phyloP scores from a whole-genome alignment of 2,329 filamentous ascomycete species.

The Nectriaceae sp. region DNA sequence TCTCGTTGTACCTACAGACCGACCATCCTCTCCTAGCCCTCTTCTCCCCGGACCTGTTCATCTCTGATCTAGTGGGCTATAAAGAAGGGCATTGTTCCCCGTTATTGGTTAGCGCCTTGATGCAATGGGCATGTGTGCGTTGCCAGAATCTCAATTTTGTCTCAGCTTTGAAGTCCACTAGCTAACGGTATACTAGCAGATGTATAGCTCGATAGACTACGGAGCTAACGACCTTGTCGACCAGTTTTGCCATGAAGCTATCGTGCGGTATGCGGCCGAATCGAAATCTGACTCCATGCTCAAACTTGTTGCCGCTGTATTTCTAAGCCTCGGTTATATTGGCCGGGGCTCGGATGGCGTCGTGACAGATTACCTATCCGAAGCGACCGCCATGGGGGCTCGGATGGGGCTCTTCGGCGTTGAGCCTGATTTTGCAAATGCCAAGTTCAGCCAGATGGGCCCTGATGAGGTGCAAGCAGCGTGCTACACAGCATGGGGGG shows the following conservation, averaged over 20 bases:
- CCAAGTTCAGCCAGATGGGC: neutral
- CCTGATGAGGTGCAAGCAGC: slow-evolving; percentile 2
- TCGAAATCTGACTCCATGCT: neutral
- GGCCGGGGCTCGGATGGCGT: neutral
- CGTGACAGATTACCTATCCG: neutral
- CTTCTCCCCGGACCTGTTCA: slow-evolving; percentile 37
- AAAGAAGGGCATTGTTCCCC: slow-evolving; percentile 31
- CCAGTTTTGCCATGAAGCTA: slow-evolving; percentile 3
- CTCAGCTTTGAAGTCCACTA: no score
- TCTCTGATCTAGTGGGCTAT: slow-evolving; percentile 32
- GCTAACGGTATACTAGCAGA: slow-evolving; percentile 2
- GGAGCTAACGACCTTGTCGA: neutral
- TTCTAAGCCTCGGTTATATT: slow-evolving; percentile 6
- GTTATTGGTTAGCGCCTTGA: slow-evolving; percentile 35
- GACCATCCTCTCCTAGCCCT: slow-evolving; percentile 40
- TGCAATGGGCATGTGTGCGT: slow-evolving; percentile 12
- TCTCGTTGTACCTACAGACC: slow-evolving; percentile 37
- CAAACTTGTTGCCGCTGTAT: slow-evolving; percentile 4
- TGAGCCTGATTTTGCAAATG: neutral
- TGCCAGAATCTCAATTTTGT: no score
- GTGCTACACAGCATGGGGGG: slow-evolving; percentile 34
- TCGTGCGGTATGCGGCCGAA: neutral
- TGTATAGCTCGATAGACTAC: neutral
- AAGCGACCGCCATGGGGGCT: neutral
- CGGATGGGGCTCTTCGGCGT: neutral